Conservation (phyloP, 495 filamentous ascomycete genomes). For the Trichodelitschia bisporula region DNA sequence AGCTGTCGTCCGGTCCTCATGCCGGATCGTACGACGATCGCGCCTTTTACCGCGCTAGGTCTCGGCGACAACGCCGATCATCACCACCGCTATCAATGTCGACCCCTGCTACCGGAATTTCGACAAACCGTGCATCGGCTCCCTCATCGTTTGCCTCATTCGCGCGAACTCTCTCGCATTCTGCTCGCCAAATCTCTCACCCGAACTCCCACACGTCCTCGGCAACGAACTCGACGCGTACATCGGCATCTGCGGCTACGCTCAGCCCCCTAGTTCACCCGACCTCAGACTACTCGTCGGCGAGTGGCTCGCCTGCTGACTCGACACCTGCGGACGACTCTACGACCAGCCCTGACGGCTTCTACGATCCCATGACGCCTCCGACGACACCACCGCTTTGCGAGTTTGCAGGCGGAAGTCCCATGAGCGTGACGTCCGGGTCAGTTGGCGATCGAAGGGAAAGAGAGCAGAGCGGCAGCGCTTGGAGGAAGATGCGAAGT, state of each 20-base stretch:
- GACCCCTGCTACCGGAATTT: slow-evolving; percentile 2
- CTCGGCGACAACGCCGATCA: slow-evolving; percentile 5
- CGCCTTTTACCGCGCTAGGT: slow-evolving; percentile 2
- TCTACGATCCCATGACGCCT: slow-evolving; percentile 14
- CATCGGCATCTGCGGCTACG: neutral
- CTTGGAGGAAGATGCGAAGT: neutral
- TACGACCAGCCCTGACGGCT: slow-evolving; percentile 9
- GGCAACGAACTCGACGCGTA: neutral
- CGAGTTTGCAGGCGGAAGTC: slow-evolving; percentile 4
- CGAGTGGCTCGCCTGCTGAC: slow-evolving; percentile 12
- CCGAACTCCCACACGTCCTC: neutral
- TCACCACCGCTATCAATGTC: slow-evolving; percentile 6
- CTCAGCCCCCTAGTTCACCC: slow-evolving; percentile 3
- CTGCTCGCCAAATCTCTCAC: slow-evolving; percentile 8
- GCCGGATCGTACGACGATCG: slow-evolving; percentile 11
- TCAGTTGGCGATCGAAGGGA: neutral
- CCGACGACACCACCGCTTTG: slow-evolving; percentile 16
- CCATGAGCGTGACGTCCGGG: neutral
- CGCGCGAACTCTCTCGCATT: slow-evolving; percentile 14
- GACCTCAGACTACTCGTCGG: slow-evolving; percentile 7
- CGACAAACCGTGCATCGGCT: slow-evolving; percentile 3
- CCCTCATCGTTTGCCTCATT: slow-evolving; percentile 4
- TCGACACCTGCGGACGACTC: slow-evolving; percentile 5
- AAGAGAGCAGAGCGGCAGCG: neutral
- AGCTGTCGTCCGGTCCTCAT: slow-evolving; percentile 1